Evolutionary conservation across 208 protist genomes (phyloP).

Genomic region (Angomonas deanei): DNA sequence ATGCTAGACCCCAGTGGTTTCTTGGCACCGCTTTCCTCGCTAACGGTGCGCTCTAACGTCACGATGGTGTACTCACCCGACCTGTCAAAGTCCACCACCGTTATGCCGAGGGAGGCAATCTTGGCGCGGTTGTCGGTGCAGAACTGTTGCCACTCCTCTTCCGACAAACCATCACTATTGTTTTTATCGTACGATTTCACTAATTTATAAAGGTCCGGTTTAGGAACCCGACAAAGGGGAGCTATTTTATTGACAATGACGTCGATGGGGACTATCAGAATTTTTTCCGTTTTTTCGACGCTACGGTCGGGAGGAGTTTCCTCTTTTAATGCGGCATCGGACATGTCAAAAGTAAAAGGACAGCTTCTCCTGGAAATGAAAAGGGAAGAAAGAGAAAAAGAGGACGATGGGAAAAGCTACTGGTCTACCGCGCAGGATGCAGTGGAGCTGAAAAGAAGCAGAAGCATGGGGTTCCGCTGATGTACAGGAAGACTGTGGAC

Average conservation of each 20-base stretch:
- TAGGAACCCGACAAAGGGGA: constrained; percentile 37
- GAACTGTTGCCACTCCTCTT: constrained; percentile 65
- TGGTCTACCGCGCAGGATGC: too few relatives aligned
- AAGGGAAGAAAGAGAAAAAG: constrained; percentile 2
- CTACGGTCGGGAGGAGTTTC: not conserved
- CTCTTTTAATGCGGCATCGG: not conserved
- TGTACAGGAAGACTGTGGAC: too few relatives aligned
- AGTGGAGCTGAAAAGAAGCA: constrained; percentile 14
- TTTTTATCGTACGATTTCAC: constrained; percentile 50
- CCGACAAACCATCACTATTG: constrained; percentile 47
- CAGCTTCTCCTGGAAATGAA: not conserved
- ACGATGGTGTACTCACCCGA: constrained; percentile 59
- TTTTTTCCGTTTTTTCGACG: not conserved
- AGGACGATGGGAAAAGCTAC: not conserved
- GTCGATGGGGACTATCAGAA: constrained; percentile 31
- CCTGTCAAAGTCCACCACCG: constrained; percentile 53
- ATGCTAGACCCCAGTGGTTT: not conserved
- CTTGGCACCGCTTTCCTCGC: not conserved
- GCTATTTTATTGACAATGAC: constrained; percentile 47
- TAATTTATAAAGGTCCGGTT: constrained; percentile 34
- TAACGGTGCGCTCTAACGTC: constrained; percentile 14
- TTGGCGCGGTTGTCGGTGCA: constrained; percentile 57
- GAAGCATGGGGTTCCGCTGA: not conserved
- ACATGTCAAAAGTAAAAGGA: not conserved
- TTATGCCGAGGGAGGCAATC: constrained; percentile 48